Percentiles rank a stretch among this genome's conserved stretches.
phyloP scores from a whole-genome alignment of 108 stramenopile species.

The Cyclotella kingstonii region DNA sequence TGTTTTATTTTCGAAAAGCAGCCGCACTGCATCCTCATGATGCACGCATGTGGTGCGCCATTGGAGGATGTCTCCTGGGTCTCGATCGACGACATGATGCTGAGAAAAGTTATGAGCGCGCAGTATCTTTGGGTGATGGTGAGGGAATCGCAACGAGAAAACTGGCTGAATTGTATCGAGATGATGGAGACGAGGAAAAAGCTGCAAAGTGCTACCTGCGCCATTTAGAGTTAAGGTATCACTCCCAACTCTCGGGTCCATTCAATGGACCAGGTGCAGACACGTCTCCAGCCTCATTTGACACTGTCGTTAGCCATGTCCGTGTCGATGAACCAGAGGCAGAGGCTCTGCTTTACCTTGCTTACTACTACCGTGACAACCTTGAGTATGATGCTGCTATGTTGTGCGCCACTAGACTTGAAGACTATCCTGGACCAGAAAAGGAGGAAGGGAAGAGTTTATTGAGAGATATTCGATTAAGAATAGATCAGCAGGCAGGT shows the following conservation, averaged over 20 bases:
- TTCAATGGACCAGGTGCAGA: conserved; percentile 21
- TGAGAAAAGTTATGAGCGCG: conserved; percentile 88
- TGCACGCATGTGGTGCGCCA: conserved; percentile 98
- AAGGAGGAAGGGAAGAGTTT: conserved; percentile 91
- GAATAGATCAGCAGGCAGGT: conserved; percentile 52
- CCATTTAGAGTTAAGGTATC: conserved; percentile 78
- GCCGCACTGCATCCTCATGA: conserved; percentile 93
- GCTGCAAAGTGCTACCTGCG: conserved; percentile 91
- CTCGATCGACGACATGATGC: conserved; percentile 80
- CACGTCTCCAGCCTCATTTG: conserved; percentile 44
- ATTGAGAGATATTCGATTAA: conserved; percentile 84
- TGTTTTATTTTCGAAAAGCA: conserved; percentile 95
- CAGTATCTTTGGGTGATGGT: conserved; percentile 81
- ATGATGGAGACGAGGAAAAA: conserved; percentile 78
- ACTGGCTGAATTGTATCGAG: conserved; percentile 85
- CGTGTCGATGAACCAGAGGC: conserved; percentile 85
- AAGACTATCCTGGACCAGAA: conserved; percentile 94
- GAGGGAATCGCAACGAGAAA: conserved; percentile 93
- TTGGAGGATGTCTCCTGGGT: conserved; percentile 83
- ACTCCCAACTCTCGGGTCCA: conserved; percentile 42
- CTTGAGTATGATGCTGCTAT: conserved; percentile 80
- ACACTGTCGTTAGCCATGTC: conserved; percentile 60
- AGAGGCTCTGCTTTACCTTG: conserved; percentile 88
- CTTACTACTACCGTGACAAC: conserved; percentile 76
- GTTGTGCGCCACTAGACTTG: conserved; percentile 73